Evolutionary conservation across 2,329 filamentous ascomycete species (phyloP).

Genomic region (Dothideomycetes sp.): DNA sequence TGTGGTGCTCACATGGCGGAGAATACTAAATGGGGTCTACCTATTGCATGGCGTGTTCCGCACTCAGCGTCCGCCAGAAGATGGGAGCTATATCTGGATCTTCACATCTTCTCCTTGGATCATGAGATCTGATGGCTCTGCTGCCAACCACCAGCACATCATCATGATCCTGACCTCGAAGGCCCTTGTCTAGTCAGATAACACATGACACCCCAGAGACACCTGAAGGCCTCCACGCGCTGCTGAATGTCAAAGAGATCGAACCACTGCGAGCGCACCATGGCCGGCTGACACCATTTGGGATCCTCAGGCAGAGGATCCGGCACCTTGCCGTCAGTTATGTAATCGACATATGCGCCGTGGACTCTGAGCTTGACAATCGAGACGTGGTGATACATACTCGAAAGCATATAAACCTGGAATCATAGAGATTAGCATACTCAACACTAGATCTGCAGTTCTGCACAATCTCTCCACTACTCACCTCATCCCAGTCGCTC

Average conservation of each 20-base stretch:
- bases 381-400: constrained; percentile 51
- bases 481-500: constrained; percentile 40
- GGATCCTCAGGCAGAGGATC: constrained; percentile 19
- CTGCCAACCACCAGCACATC: no score
- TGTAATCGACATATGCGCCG: constrained; percentile 42
- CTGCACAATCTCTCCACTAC: constrained; percentile 13
- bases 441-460: constrained; percentile 1
- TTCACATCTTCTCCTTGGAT: no score
- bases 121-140: no score
- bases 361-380: constrained; percentile 49
- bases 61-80: no score
- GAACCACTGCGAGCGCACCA: constrained; percentile 48
- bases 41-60: no score
- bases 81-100: no score
- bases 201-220: constrained; percentile 47
- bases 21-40: no score
- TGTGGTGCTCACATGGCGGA: no score
- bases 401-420: constrained; percentile 51
- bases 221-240: constrained; percentile 44
- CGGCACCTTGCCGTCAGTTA: constrained; percentile 33
- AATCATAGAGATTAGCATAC: no score
- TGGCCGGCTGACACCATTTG: constrained; percentile 40
- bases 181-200: constrained; percentile 30
- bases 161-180: no score
- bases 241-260: constrained; percentile 45